A percentile compares a stretch with the other conserved stretches of the same genome.
phyloP scores from a whole-genome alignment of 2,329 filamentous ascomycete genomes.

The Xylariaceae sp. region DNA sequence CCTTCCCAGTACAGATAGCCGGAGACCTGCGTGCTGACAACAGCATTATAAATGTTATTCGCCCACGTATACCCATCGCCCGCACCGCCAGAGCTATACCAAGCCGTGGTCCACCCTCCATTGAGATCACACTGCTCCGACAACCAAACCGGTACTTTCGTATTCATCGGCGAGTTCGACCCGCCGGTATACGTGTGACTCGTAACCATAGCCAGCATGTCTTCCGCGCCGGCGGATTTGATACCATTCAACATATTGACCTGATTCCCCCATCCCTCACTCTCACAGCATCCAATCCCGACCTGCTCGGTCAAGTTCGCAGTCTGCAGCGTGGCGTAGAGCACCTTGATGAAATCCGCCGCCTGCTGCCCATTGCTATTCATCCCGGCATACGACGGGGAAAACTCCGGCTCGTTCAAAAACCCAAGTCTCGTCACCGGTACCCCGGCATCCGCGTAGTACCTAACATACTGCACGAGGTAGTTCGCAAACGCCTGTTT shows the following conservation, averaged over 20 bases:
- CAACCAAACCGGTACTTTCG: slow-evolving; percentile 44
- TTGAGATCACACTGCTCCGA: slow-evolving; percentile 47
- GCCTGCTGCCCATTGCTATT: slow-evolving; percentile 27
- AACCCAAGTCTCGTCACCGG: slow-evolving; percentile 26
- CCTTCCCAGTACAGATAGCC: slow-evolving; percentile 56
- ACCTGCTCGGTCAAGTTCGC: slow-evolving; percentile 26
- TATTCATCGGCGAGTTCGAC: slow-evolving; percentile 31
- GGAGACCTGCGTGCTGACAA: slow-evolving; percentile 47
- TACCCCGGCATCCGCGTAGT: slow-evolving; percentile 36
- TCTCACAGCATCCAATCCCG: slow-evolving; percentile 29
- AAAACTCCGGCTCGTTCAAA: slow-evolving; percentile 29
- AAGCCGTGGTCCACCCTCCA: slow-evolving; percentile 42
- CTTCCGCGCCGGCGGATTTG: slow-evolving; percentile 32
- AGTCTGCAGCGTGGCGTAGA: slow-evolving; percentile 22
- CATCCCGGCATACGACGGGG: slow-evolving; percentile 25
- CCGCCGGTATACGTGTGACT: slow-evolving; percentile 41
- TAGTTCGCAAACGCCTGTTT: slow-evolving; percentile 42
- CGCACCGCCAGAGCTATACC: slow-evolving; percentile 44
- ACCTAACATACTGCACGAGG: slow-evolving; percentile 40
- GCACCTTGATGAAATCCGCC: slow-evolving; percentile 27
- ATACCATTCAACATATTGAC: slow-evolving; percentile 37
- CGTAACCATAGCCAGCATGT: slow-evolving; percentile 36
- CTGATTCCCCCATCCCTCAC: slow-evolving; percentile 39
- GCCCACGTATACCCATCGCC: slow-evolving; percentile 57
- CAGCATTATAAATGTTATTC: slow-evolving; percentile 48